These are phyloP conservation scores for Ophiocordyceps camponoti-floridani DNA, from an alignment of 2,329 filamentous ascomycete genomes.

Conservation along the genomic window DNA sequence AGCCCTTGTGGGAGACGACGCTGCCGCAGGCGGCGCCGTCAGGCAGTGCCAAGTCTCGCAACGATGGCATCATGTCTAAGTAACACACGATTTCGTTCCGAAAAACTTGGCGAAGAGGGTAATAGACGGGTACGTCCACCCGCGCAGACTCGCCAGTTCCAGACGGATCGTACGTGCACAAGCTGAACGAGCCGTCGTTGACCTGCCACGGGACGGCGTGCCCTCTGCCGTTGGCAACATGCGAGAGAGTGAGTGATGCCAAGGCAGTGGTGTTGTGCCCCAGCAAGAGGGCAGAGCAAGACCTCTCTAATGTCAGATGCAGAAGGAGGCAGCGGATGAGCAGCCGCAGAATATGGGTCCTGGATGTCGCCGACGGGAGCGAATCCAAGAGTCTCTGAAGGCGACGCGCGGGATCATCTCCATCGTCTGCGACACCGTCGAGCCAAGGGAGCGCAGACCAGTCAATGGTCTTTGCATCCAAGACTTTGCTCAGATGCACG, in stretches of 20 bases:
- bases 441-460: constrained; percentile 25
- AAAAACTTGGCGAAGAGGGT: constrained; percentile 71
- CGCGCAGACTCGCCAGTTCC: constrained; percentile 4
- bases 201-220: constrained; percentile 68
- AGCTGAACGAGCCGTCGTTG: constrained; percentile 45
- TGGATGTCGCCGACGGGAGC: constrained; percentile 57
- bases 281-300: constrained; percentile 57
- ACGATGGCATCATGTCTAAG: constrained; percentile 31
- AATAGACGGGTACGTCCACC: constrained; percentile 36
- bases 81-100: constrained; percentile 63
- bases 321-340: constrained; percentile 57
- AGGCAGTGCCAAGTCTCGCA: constrained; percentile 29
- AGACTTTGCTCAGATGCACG: constrained; percentile 45
- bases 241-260: constrained; percentile 68
- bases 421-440: constrained; percentile 4
- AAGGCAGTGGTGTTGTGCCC: constrained; percentile 78
- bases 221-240: constrained; percentile 82
- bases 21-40: constrained; percentile 11
- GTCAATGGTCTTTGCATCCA: constrained; percentile 31
- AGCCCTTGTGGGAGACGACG: constrained; percentile 50
- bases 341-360: constrained; percentile 53
- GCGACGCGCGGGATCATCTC: constrained; percentile 15
- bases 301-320: constrained; percentile 36
- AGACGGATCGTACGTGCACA: constrained; percentile 12
- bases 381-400: constrained; percentile 38